These are phyloP conservation scores for Paraglomus brasilianum DNA, from an alignment of 192 early-diverging fungal genomes.

Conservation along the genomic window DNA sequence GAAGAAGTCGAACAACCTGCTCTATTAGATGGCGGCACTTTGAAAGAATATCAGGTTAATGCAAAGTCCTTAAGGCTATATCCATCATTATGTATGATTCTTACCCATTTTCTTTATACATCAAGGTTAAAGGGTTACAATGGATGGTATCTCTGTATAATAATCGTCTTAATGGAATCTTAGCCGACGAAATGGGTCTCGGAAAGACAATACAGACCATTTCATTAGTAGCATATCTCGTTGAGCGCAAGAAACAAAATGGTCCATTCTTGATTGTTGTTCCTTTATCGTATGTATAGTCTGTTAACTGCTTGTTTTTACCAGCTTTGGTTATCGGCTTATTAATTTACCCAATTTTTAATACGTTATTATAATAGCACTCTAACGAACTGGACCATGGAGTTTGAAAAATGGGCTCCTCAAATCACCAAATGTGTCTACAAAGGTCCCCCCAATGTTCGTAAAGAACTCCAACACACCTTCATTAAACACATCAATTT, in stretches of 20 bases:
- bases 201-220: slow-evolving; percentile 95
- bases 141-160: slow-evolving; percentile 99
- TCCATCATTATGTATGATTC: neutral
- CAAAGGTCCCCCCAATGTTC: slow-evolving; percentile 81
- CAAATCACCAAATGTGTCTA: slow-evolving; percentile 84
- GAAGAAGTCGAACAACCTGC: slow-evolving; percentile 80
- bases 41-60: slow-evolving; percentile 90
- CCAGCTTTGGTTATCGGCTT: slow-evolving; percentile 46
- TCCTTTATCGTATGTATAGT: slow-evolving; percentile 77
- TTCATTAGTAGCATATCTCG: slow-evolving; percentile 91
- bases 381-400: slow-evolving; percentile 93
- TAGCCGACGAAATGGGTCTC: slow-evolving; percentile 96
- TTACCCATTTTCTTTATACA: neutral
- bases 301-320: neutral
- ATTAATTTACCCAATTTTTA: no score
- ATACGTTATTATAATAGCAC: slow-evolving; percentile 49
- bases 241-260: slow-evolving; percentile 90
- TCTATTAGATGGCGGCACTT: slow-evolving; percentile 82
- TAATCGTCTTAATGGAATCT: slow-evolving; percentile 95
- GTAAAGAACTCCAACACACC: slow-evolving; percentile 65
- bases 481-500: slow-evolving; percentile 78
- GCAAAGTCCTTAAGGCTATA: neutral
- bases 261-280: slow-evolving; percentile 97
- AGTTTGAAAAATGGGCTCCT: slow-evolving; percentile 99
- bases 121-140: slow-evolving; percentile 85